Base-by-base conservation (phyloP, 139 green algal species). In the Dunaliella sp. region DNA sequence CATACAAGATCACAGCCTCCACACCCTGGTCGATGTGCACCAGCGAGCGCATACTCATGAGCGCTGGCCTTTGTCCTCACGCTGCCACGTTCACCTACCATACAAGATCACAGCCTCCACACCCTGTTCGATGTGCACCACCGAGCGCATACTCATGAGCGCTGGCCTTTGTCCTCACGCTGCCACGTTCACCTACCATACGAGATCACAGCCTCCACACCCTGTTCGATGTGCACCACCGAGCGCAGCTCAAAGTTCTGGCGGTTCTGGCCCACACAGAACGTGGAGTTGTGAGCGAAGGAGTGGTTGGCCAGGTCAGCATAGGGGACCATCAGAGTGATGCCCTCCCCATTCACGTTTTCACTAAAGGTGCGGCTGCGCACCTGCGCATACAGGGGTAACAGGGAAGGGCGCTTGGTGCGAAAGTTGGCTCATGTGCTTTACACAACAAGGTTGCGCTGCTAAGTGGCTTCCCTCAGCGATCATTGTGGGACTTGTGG, bases 281-380 rank as follows among this genome's bases (percentile, higher is more conserved):
- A 93, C 0, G 89, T 92, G 38, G 83, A 34, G 72, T 90, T 90
- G 83, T 85, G 30, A 24, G 28, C 1, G 81, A 85, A 87, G 1
- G 48, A 81, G 82, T 93, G 90, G 82, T 93, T 93, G 58, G 90
- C 90, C 48, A 93, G 84, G 77, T 93, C 90, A 36, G 86, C 86
- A 24, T 84, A 93, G 0, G 90, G 90, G 59, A 93, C 90, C 87
- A 93, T 90, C 26, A 93, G 81, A 0, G 90, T 93, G 1, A 93
- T 58, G 0, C 1, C 38, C 81, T 91, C 90, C 25, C 90, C 90
- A 73, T 35, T 35, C 2, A 85, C 22, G 31, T 28, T 59, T 2
- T 85, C 58, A 31, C 76, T 85, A 58, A 89, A 89, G 35, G 86
- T 89, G 31, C 86, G 86, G 2, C 82, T 89, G n/a, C 86, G 86